Evolutionary conservation across 768 basidiomycete genomes (phyloP), one percentile per base, ranked within the genome.

Genomic region (Pulveroboletus sp.): DNA sequence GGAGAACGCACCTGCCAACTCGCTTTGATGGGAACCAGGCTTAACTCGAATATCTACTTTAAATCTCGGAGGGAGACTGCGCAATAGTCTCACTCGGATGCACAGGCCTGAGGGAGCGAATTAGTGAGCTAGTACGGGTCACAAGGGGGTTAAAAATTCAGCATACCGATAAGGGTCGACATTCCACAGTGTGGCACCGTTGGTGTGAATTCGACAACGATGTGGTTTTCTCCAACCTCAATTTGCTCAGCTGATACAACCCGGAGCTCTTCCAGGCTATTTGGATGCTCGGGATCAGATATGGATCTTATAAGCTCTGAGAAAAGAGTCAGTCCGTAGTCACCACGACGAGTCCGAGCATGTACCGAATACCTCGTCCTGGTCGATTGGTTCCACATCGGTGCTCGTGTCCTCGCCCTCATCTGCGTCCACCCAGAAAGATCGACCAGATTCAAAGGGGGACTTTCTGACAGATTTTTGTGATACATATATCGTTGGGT

Each of bases 121-220:
- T n/a, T 20, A 1, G 13, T 53, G 29, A 53, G 35, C 41, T 19
- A 38, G 44, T 33, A 35, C 7, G 5, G 12, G 17, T 17, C 41
- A 20, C n/a, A 34, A 40, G 40, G 42, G 40, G 17, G 29, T 44
- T 40, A 43, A 20, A 17, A 10, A 12, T 17, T n/a, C 0, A 33
- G 19, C 6, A 31, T 56, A 89, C 94, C 95, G 48, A 99, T 98
- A 43, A 97, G 73, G 3, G 94, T 97, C 10, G 93, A 94, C 91
- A 94, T 93, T 41, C 93, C 93, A 55, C 95, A 98, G 62, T 97
- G 94, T 10, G 97, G 95, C 14, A 97, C 91, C 0, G 97, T 98
- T 4, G 97, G 95, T 6, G 97, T 98, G 62, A 98, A 94, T 63
- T 95, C 93, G 54, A 99, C 85, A 31, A 79, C 73, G 43, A 99